A percentile compares a stretch with the other conserved stretches of the same genome.
phyloP scores from a whole-genome alignment of 2,329 filamentous ascomycete species.

The Neofusicoccum laricinum region DNA sequence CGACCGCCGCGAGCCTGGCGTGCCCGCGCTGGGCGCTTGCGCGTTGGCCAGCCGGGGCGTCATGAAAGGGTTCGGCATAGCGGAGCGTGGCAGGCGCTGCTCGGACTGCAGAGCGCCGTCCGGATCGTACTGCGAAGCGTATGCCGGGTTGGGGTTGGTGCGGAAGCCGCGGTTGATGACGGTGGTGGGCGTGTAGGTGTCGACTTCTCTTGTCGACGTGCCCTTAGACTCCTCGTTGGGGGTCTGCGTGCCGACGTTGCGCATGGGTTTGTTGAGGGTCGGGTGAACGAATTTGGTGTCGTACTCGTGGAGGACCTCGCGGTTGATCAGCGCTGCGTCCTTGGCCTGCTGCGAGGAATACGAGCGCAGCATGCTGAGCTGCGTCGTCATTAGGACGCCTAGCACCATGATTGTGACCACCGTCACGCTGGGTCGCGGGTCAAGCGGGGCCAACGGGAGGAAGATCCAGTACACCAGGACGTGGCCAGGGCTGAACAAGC shows the following conservation, averaged over 20 bases:
- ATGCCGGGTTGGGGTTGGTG: constrained; percentile 80
- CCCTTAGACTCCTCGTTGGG: constrained; percentile 34
- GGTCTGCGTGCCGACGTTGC: constrained; percentile 77
- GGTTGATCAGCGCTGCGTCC: constrained; percentile 80
- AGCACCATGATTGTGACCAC: constrained; percentile 80
- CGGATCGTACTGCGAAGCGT: constrained; percentile 68
- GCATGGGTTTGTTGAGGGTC: constrained; percentile 74
- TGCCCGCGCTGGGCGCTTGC: constrained; percentile 35
- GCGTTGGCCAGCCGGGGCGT: constrained; percentile 9
- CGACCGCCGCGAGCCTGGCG: constrained; percentile 44
- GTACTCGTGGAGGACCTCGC: constrained; percentile 92
- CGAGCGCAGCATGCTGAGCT: constrained; percentile 70
- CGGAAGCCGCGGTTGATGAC: constrained; percentile 73
- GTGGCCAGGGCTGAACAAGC: constrained; percentile 89
- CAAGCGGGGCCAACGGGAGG: constrained; percentile 71
- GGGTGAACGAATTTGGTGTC: constrained; percentile 95
- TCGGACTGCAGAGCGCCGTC: constrained; percentile 44
- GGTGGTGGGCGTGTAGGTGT: constrained; percentile 60
- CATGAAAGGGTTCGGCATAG: constrained; percentile 19
- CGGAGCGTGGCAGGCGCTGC: constrained; percentile 7
- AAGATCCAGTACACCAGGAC: constrained; percentile 88
- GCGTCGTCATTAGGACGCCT: constrained; percentile 69
- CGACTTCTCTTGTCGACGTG: constrained; percentile 48
- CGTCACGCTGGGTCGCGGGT: constrained; percentile 79
- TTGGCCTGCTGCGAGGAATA: constrained; percentile 81